Conservation (phyloP, 768 basidiomycete species). For the Rhizopogon vulgaris region DNA sequence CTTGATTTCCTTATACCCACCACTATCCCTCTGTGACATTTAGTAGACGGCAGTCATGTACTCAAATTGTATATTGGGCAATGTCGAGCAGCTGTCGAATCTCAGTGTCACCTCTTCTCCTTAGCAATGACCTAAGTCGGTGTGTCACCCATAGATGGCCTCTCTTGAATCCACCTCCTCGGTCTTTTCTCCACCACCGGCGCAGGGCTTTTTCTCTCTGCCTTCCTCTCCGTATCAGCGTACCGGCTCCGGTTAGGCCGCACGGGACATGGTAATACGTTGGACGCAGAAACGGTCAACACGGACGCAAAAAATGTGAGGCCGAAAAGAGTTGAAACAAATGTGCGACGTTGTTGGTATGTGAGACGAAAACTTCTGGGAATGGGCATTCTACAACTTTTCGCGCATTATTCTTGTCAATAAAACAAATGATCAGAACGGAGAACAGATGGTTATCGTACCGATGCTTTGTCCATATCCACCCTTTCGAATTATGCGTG, state of each 20-base stretch:
- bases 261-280: constrained; percentile 77
- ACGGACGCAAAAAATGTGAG: constrained; percentile 75
- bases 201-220: constrained; percentile 17
- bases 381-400: constrained; percentile 47
- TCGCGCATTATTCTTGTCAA: neutral
- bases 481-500: neutral
- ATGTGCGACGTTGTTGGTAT: constrained; percentile 53
- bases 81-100: neutral
- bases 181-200: constrained; percentile 58
- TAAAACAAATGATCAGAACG: no score
- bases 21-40: neutral
- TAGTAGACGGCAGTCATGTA: neutral
- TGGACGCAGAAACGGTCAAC: constrained; percentile 75
- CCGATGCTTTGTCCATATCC: constrained; percentile 22
- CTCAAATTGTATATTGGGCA: neutral
- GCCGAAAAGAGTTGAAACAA: constrained; percentile 75
- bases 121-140: constrained; percentile 3
- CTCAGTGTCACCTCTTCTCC: neutral
- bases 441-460: constrained; percentile 3
- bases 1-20: neutral
- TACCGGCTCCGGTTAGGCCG: constrained; percentile 50
- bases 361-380: constrained; percentile 54
- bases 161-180: constrained; percentile 82
- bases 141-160: constrained; percentile 13
- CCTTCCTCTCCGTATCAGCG: constrained; percentile 42